These are phyloP conservation scores for Candida mattraensis DNA, from an alignment of 805 yeast species.

Conservation along the genomic window DNA sequence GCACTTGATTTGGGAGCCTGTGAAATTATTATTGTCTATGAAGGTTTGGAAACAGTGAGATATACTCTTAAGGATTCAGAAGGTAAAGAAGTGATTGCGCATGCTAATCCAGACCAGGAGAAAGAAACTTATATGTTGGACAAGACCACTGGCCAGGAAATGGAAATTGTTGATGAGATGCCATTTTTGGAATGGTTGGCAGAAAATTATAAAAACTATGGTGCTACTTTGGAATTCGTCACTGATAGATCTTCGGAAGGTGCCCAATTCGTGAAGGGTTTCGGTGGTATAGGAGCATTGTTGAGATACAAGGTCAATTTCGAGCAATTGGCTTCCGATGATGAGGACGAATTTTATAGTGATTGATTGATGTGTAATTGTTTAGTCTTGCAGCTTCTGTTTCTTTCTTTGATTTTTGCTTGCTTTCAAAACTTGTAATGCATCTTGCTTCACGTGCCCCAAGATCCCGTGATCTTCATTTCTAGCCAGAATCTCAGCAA, in stretches of 20 bases:
- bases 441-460: constrained; percentile 69
- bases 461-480: constrained; percentile 60
- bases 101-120: constrained; percentile 69
- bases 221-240: constrained; percentile 95
- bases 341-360: constrained; percentile 79
- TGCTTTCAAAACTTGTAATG: constrained; percentile 57
- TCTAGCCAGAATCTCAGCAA: constrained; percentile 73
- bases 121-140: constrained; percentile 78
- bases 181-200: constrained; percentile 96
- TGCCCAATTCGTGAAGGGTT: constrained; percentile 96
- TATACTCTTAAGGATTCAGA: constrained; percentile 82
- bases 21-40: constrained; percentile 89
- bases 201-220: constrained; percentile 89
- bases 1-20: constrained; percentile 96
- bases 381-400: constrained; percentile 1
- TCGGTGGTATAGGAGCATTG: constrained; percentile 98
- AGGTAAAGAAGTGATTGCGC: constrained; percentile 71
- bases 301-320: constrained; percentile 96
- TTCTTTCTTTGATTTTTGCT: constrained; percentile 12
- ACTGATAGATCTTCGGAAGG: constrained; percentile 97
- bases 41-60: constrained; percentile 83
- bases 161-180: constrained; percentile 85
- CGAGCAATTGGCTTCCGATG: constrained; percentile 88
- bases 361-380: constrained; percentile 35
- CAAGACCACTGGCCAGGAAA: constrained; percentile 83